Evolutionary conservation across 2,329 filamentous ascomycete genomes (phyloP).

Genomic region (Monilinia laxa): DNA sequence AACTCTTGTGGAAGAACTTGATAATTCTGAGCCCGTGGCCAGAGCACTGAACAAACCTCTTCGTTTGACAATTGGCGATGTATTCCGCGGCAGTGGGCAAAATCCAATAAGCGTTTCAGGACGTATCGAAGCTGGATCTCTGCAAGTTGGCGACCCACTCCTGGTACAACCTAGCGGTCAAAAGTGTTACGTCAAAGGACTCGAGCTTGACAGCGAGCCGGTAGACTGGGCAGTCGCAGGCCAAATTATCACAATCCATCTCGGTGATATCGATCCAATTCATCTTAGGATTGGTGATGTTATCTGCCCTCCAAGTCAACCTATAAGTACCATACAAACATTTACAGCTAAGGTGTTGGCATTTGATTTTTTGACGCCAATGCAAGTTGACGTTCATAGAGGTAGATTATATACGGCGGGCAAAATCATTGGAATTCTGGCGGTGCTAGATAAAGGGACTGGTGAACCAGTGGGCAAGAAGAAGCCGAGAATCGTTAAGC

Average conservation of each 20-base stretch:
- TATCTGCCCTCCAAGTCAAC: conserved; percentile 67
- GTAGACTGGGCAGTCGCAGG: conserved; percentile 91
- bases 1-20: conserved; percentile 80
- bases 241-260: conserved; percentile 81
- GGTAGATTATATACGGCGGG: conserved; percentile 80
- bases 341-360: conserved; percentile 85
- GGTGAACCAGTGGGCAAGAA: conserved; percentile 72
- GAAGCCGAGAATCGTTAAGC: conserved; percentile 79
- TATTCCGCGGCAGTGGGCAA: conserved; percentile 76
- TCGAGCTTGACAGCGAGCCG: conserved; percentile 72
- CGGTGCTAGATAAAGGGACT: conserved; percentile 73
- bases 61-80: conserved; percentile 82
- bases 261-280: conserved; percentile 79
- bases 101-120: conserved; percentile 85
- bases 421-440: conserved; percentile 68
- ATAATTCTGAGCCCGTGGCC: conserved; percentile 72
- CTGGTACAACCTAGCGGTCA: conserved; percentile 79
- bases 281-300: conserved; percentile 85
- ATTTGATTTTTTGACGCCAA: conserved; percentile 86
- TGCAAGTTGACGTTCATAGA: conserved; percentile 84
- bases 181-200: conserved; percentile 74
- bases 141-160: conserved; percentile 82
- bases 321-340: conserved; percentile 67
- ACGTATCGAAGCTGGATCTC: conserved; percentile 76
- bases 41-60: conserved; percentile 76